These are phyloP conservation scores for Xylariomycetidae sp. DNA, from an alignment of 2,329 filamentous ascomycete genomes.

Conservation along the genomic window DNA sequence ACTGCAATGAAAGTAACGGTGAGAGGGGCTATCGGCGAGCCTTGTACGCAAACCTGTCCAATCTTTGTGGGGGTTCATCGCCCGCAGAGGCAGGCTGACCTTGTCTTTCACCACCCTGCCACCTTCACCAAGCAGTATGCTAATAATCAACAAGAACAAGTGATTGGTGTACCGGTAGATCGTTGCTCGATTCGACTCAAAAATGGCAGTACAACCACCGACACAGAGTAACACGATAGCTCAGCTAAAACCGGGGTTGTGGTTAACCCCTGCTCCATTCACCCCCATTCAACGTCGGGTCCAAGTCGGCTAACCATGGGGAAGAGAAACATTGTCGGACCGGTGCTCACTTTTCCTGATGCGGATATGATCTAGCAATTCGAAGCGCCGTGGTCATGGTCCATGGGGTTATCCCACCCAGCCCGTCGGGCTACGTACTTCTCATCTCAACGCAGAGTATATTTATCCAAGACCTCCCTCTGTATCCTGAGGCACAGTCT, in stretches of 20 bases:
- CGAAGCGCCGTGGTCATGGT: slow-evolving; percentile 8
- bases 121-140: too few species aligned
- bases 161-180: too few species aligned
- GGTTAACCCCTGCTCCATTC: slow-evolving; percentile 1
- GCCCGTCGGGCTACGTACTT: slow-evolving; percentile 4
- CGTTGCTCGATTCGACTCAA: too few species aligned
- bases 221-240: too few species aligned
- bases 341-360: slow-evolving; percentile 6
- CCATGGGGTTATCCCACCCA: slow-evolving; percentile 4
- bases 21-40: neutral
- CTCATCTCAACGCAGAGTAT: slow-evolving; percentile 1
- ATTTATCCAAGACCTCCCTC: neutral
- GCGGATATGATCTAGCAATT: slow-evolving; percentile 1
- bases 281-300: neutral
- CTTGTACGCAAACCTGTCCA: neutral
- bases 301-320: slow-evolving; percentile 3
- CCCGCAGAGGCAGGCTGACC: too few species aligned
- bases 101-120: too few species aligned
- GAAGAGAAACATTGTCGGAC: slow-evolving; percentile 2
- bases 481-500: neutral
- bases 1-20: neutral
- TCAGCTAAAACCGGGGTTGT: too few species aligned
- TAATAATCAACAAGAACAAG: too few species aligned
- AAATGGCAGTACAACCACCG: too few species aligned
- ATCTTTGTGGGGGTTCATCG: too few species aligned